phyloP scores from a whole-genome alignment of 2,329 filamentous ascomycete species.

The Fusarium subtropicale region DNA sequence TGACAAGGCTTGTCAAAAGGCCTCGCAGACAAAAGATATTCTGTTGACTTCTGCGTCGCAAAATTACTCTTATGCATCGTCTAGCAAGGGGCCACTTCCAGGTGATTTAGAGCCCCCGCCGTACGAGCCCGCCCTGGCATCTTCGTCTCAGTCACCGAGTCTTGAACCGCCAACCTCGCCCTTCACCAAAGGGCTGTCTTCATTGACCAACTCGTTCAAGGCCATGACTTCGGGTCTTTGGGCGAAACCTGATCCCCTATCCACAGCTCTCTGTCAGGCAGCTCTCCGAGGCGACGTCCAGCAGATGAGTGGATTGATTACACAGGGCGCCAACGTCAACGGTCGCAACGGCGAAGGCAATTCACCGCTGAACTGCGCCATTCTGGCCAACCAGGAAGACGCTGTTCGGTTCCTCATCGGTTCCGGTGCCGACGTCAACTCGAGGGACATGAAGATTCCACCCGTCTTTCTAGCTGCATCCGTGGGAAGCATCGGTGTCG shows the following conservation, averaged over 20 bases:
- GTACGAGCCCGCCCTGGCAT: constrained; percentile 37
- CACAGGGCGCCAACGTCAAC: constrained; percentile 53
- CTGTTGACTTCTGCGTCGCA: constrained; percentile 15
- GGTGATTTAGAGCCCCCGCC: constrained; percentile 42
- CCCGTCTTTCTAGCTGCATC: constrained; percentile 52
- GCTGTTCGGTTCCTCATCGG: constrained; percentile 51
- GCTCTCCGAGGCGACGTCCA: constrained; percentile 49
- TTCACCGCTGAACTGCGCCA: constrained; percentile 52
- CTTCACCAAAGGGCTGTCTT: constrained; percentile 45
- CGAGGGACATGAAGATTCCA: constrained; percentile 46
- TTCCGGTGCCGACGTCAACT: constrained; percentile 47
- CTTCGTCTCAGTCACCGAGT: constrained; percentile 14
- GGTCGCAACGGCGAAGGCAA: constrained; percentile 53
- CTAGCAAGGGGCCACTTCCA: constrained; percentile 29
- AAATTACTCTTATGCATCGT: constrained; percentile 19
- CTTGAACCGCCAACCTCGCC: constrained; percentile 11
- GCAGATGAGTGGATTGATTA: constrained; percentile 51
- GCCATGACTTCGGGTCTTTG: constrained; percentile 51
- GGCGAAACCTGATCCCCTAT: constrained; percentile 53
- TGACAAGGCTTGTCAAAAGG: constrained; percentile 30
- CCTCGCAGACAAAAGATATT: constrained; percentile 35
- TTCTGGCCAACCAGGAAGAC: constrained; percentile 48
- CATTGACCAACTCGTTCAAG: constrained; percentile 52
- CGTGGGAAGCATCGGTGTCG: constrained; percentile 46
- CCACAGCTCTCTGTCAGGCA: constrained; percentile 53